Percentiles rank a stretch among this genome's conserved stretches.
phyloP scores from a whole-genome alignment of 2,329 filamentous ascomycete genomes.

The Mycosphaerella arachidis region DNA sequence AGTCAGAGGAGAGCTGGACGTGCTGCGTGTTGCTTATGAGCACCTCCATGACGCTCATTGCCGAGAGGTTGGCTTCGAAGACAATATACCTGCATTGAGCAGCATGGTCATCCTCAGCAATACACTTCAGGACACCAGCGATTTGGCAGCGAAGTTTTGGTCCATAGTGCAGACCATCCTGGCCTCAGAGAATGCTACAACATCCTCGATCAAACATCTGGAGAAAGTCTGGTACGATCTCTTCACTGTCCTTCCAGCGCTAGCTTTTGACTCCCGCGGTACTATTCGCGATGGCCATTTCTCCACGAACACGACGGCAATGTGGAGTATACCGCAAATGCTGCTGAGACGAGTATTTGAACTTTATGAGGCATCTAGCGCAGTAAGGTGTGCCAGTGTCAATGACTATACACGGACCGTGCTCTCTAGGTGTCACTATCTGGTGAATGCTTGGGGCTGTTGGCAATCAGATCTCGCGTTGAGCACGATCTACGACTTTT shows the following conservation, averaged over 20 bases:
- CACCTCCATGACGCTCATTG: slow-evolving; percentile 38
- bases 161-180: slow-evolving; percentile 38
- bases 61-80: slow-evolving; percentile 48
- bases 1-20: slow-evolving; percentile 15
- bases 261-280: slow-evolving; percentile 50
- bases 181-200: slow-evolving; percentile 19
- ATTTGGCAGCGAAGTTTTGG: slow-evolving; percentile 39
- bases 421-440: slow-evolving; percentile 49
- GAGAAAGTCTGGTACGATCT: slow-evolving; percentile 42
- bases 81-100: slow-evolving; percentile 42
- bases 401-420: slow-evolving; percentile 53
- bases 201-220: slow-evolving; percentile 28
- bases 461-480: slow-evolving; percentile 51
- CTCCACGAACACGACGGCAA: slow-evolving; percentile 39
- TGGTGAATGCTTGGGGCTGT: slow-evolving; percentile 56
- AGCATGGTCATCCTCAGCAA: slow-evolving; percentile 43
- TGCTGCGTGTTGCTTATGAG: slow-evolving; percentile 44
- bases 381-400: slow-evolving; percentile 40
- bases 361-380: slow-evolving; percentile 43
- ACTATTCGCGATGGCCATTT: slow-evolving; percentile 41
- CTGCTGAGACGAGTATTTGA: slow-evolving; percentile 47
- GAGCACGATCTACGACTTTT: slow-evolving; percentile 56
- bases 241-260: slow-evolving; percentile 51
- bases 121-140: slow-evolving; percentile 36
- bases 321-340: slow-evolving; percentile 48